Evolutionary conservation across 768 basidiomycete genomes (phyloP), one percentile per base, ranked within the genome.

Genomic region (Suillus lakei): DNA sequence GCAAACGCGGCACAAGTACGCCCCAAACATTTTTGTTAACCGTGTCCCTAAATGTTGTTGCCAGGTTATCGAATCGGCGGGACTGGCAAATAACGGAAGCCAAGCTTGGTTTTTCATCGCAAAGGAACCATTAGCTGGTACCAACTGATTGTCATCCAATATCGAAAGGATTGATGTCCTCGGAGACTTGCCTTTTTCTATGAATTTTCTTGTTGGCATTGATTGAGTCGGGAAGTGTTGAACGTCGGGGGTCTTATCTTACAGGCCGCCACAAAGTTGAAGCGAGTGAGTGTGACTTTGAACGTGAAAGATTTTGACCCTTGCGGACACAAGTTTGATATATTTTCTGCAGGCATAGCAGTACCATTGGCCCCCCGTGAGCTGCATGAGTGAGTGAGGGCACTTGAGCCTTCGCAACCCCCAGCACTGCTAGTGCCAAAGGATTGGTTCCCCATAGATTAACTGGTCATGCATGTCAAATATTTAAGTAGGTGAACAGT

Each of bases 91-190:
- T 58, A 15, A 64, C 9, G 26, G 34, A 46, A 30, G 63, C 43
- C 63, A 67, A 26, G 51, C 41, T 7, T 64, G 66, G 63, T 64
- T 67, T 26, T 64, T 64, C n/a, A 62, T 64, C 59, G 53, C 58
- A 55, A 64, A 67, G 36, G 55, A 61, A 23, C 54, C 60, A n/a
- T 8, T 56, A 16, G 13, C 55, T 26, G 55, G 36, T 15, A 56
- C 55, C n/a, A 56, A 56, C 23, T 56, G 16, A n/a, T 56, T 36
- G n/a, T 4, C 34, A 16, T 12, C n/a, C 6, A 38, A 2, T 26
- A 56, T 23, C 8, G 8, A 23, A 13, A 38, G 16, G 23, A 38
- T 26, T 56, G 6, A 23, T 36, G n/a, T 36, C 12, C n/a, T 23
- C 12, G 34, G 34, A 23, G 9, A 36, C 54, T 55, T 9, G 16